These are phyloP conservation scores for Baudoinia panamericana DNA, from an alignment of 495 filamentous ascomycete genomes.

Conservation along the genomic window DNA sequence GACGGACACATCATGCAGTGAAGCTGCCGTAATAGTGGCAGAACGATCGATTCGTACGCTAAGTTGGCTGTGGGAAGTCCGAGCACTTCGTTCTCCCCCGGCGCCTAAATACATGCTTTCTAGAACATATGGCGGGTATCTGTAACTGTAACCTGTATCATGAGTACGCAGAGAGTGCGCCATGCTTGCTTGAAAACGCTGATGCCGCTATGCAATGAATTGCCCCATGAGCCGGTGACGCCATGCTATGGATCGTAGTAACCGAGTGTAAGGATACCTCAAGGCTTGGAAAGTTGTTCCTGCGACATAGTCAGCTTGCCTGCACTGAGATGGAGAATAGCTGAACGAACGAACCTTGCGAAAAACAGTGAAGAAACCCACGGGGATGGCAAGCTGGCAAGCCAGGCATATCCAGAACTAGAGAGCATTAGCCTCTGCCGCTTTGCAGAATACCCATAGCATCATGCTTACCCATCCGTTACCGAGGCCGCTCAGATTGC, in stretches of 20 bases:
- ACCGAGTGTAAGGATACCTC: too few species aligned
- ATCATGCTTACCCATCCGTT: slow-evolving; percentile 32
- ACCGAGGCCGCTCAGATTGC: slow-evolving; percentile 34
- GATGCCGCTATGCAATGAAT: not conserved
- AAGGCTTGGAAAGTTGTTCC: slow-evolving; percentile 56
- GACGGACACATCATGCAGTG: too few species aligned
- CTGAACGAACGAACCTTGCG: slow-evolving; percentile 36
- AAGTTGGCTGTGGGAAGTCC: too few species aligned
- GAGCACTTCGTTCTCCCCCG: slow-evolving; percentile 2
- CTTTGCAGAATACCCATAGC: not conserved
- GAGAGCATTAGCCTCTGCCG: not conserved
- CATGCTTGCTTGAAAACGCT: not conserved
- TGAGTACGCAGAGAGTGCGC: not conserved
- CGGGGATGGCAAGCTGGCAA: slow-evolving; percentile 49
- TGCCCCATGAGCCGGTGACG: not conserved
- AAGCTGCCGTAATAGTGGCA: too few species aligned
- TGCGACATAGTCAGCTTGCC: not conserved
- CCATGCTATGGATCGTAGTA: not conserved
- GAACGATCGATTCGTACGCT: too few species aligned
- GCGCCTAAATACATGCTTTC: not conserved
- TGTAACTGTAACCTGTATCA: not conserved
- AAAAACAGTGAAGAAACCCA: slow-evolving; percentile 58
- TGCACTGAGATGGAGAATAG: not conserved
- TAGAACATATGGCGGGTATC: not conserved
- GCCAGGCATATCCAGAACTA: slow-evolving; percentile 52